Conservation (phyloP, 2,329 filamentous ascomycete genomes). For the Onygenales sp. region DNA sequence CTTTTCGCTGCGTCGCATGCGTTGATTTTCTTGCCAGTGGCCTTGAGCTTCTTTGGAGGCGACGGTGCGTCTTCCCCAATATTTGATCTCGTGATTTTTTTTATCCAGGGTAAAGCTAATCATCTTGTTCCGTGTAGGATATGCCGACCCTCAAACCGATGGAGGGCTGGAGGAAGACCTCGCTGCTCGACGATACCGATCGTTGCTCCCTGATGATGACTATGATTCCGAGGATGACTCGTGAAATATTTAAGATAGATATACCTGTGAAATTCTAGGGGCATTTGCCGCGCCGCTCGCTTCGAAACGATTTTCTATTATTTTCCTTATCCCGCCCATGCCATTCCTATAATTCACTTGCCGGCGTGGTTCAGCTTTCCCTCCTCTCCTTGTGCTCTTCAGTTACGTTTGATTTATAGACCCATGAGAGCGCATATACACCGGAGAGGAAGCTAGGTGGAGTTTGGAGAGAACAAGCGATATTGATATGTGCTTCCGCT, state of each 20-base stretch:
- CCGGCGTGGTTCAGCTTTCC: neutral
- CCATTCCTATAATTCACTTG: neutral
- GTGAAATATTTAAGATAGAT: neutral
- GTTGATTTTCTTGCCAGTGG: slow-evolving; percentile 82
- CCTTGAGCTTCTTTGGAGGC: slow-evolving; percentile 75
- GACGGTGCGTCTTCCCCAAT: slow-evolving; percentile 44
- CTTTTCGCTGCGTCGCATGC: slow-evolving; percentile 82
- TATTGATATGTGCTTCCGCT: neutral
- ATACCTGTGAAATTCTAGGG: neutral
- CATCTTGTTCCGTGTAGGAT: slow-evolving; percentile 42
- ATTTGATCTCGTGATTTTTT: neutral
- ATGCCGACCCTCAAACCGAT: slow-evolving; percentile 76
- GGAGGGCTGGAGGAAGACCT: slow-evolving; percentile 86
- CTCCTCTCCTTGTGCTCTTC: neutral
- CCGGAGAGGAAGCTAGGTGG: neutral
- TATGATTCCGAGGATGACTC: slow-evolving; percentile 60
- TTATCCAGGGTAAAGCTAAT: slow-evolving; percentile 10
- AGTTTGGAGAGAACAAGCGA: neutral
- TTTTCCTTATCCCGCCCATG: neutral
- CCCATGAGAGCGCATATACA: neutral
- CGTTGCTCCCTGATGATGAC: slow-evolving; percentile 66
- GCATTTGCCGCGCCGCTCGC: neutral
- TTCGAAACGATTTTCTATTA: neutral
- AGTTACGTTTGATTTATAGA: neutral
- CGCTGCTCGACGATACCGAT: slow-evolving; percentile 66